A percentile compares a stretch with the other conserved stretches of the same genome.
Conservation (phyloP, 2,329 filamentous ascomycete genomes). For the Hymenoscyphus linearis region DNA sequence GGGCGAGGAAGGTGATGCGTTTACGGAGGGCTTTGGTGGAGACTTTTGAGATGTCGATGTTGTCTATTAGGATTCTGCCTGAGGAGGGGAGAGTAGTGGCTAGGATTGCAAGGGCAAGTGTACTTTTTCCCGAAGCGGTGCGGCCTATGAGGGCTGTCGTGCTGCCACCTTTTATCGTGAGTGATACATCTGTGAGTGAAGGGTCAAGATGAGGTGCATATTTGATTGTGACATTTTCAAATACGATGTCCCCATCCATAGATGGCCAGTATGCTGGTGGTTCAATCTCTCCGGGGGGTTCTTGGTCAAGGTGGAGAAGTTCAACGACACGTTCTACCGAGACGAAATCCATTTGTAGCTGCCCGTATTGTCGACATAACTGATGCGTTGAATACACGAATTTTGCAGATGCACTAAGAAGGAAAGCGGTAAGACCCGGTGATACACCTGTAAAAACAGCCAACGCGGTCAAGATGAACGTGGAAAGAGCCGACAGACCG, state of each 20-base stretch:
- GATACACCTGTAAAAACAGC: constrained; percentile 72
- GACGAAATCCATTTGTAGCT: constrained; percentile 87
- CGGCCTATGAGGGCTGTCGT: constrained; percentile 76
- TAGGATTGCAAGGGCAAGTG: constrained; percentile 58
- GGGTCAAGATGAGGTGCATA: constrained; percentile 76
- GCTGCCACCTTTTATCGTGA: constrained; percentile 72
- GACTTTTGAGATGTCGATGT: constrained; percentile 54
- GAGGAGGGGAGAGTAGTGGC: constrained; percentile 48
- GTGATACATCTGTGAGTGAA: constrained; percentile 61
- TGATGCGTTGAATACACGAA: constrained; percentile 67
- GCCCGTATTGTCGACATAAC: constrained; percentile 75
- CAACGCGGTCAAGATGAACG: constrained; percentile 66
- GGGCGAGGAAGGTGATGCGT: constrained; percentile 61
- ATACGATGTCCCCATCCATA: constrained; percentile 65
- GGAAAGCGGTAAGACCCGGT: constrained; percentile 76
- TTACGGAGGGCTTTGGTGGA: constrained; percentile 54
- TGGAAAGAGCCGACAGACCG: constrained; percentile 64
- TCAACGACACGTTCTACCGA: constrained; percentile 84
- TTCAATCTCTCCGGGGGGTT: constrained; percentile 58
- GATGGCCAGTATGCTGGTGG: constrained; percentile 76
- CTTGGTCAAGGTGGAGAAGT: constrained; percentile 72
- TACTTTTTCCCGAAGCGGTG: constrained; percentile 80
- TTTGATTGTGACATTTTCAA: constrained; percentile 70
- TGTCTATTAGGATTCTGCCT: constrained; percentile 55
- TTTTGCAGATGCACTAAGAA: constrained; percentile 65